A percentile compares a stretch with the other conserved stretches of the same genome.
Conservation (phyloP, 2,329 filamentous ascomycete genomes). For the Colletotrichum lindemuthianum region DNA sequence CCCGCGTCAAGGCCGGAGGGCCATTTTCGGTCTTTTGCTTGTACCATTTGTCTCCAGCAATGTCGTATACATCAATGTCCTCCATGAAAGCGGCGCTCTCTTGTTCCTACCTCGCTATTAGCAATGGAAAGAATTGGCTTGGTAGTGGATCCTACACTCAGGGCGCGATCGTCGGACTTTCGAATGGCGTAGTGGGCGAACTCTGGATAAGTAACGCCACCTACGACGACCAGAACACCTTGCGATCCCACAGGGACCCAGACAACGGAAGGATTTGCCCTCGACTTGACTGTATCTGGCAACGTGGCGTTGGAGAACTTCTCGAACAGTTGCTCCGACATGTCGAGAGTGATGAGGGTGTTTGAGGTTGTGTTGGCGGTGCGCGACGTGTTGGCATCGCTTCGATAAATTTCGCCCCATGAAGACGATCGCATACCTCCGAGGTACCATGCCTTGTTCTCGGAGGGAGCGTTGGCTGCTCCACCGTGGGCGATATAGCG, state of each 20-base stretch:
- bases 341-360: slow-evolving; percentile 70
- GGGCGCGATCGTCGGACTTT: slow-evolving; percentile 45
- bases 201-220: slow-evolving; percentile 74
- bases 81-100: slow-evolving; percentile 78
- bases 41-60: slow-evolving; percentile 74
- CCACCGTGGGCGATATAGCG: slow-evolving; percentile 73
- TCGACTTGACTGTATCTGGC: slow-evolving; percentile 57
- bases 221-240: slow-evolving; percentile 81
- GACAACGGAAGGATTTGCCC: slow-evolving; percentile 72
- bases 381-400: slow-evolving; percentile 44
- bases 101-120: slow-evolving; percentile 53
- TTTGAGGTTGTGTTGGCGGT: slow-evolving; percentile 56
- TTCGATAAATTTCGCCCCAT: slow-evolving; percentile 59
- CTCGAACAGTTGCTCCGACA: slow-evolving; percentile 59
- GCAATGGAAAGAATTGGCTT: slow-evolving; percentile 36
- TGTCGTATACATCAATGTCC: slow-evolving; percentile 80
- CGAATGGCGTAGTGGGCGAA: slow-evolving; percentile 45
- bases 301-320: slow-evolving; percentile 69
- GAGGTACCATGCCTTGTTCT: slow-evolving; percentile 78
- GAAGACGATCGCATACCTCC: slow-evolving; percentile 66
- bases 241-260: slow-evolving; percentile 82
- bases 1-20: slow-evolving; percentile 68
- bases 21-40: slow-evolving; percentile 70
- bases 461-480: slow-evolving; percentile 71
- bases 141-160: slow-evolving; percentile 50